Conservation (phyloP, 2,329 filamentous ascomycete species). For the Hypomyces perniciosus region DNA sequence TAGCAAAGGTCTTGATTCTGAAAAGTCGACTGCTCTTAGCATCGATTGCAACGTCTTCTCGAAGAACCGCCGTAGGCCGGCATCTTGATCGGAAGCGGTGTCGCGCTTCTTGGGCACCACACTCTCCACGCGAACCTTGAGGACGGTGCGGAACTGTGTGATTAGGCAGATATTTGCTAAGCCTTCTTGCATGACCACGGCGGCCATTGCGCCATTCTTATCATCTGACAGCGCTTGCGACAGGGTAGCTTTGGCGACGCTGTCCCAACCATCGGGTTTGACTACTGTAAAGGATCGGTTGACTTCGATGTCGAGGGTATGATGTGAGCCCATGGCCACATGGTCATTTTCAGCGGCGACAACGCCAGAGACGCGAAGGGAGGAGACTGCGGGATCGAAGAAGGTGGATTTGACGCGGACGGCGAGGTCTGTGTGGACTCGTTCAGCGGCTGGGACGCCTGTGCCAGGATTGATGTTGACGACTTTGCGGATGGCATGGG, state of each 20-base stretch:
- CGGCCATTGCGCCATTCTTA: slow-evolving; percentile 75
- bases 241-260: slow-evolving; percentile 72
- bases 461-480: slow-evolving; percentile 42
- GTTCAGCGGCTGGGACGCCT: slow-evolving; percentile 42
- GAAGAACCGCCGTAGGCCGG: slow-evolving; percentile 70
- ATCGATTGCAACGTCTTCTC: slow-evolving; percentile 70
- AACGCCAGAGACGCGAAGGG: slow-evolving; percentile 50
- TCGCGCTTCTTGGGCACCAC: slow-evolving; percentile 62
- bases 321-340: slow-evolving; percentile 49
- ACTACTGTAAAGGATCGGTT: slow-evolving; percentile 82
- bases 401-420: slow-evolving; percentile 52
- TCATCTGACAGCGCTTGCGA: slow-evolving; percentile 73
- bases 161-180: slow-evolving; percentile 78
- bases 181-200: slow-evolving; percentile 90
- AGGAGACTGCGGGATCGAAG: slow-evolving; percentile 51
- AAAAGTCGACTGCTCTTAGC: slow-evolving; percentile 70
- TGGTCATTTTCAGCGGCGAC: slow-evolving; percentile 48
- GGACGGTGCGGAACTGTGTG: slow-evolving; percentile 70
- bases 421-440: slow-evolving; percentile 53
- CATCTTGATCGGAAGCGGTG: slow-evolving; percentile 58
- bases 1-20: slow-evolving; percentile 63
- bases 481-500: slow-evolving; percentile 52
- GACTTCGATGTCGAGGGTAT: slow-evolving; percentile 73
- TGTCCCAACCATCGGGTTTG: slow-evolving; percentile 84
- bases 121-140: slow-evolving; percentile 58